Percentiles rank a stretch among this genome's conserved stretches.
phyloP scores from a whole-genome alignment of 2,329 filamentous ascomycete species.

The Neodidymelliopsis sp. region DNA sequence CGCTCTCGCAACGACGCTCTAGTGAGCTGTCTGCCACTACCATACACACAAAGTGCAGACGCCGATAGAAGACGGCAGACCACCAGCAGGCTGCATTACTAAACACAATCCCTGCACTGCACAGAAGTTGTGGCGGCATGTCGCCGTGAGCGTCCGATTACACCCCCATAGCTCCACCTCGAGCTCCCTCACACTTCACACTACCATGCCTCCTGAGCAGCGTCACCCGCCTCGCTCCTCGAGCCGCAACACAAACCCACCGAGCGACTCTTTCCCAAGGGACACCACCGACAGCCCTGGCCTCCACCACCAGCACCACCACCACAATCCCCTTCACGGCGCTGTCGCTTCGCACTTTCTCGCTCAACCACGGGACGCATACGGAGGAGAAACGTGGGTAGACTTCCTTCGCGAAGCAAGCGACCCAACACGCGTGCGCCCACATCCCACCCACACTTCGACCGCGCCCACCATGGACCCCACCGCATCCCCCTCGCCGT shows the following conservation, averaged over 20 bases:
- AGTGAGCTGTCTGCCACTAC: background rate
- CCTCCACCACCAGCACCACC: constrained; percentile 8
- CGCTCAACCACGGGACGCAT: constrained; percentile 26
- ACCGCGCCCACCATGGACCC: constrained; percentile 12
- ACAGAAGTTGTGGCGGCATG: constrained; percentile 36
- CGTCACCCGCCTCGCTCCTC: background rate
- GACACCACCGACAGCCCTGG: constrained; percentile 1
- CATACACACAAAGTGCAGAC: background rate
- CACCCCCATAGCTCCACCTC: constrained; percentile 9
- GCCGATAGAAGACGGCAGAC: background rate
- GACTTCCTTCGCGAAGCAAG: constrained; percentile 43
- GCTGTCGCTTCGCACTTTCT: constrained; percentile 40
- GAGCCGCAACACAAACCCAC: constrained; percentile 11
- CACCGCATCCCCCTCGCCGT: constrained; percentile 20
- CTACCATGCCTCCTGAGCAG: constrained; percentile 23
- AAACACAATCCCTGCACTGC: background rate
- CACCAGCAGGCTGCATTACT: constrained; percentile 12
- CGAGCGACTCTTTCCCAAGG: background rate
- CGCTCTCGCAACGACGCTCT: constrained; percentile 3
- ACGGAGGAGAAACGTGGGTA: constrained; percentile 45
- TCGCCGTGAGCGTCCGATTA: constrained; percentile 34
- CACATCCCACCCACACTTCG: constrained; percentile 14
- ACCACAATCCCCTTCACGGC: constrained; percentile 33
- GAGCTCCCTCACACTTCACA: constrained; percentile 1
- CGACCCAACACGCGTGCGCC: constrained; percentile 20